Base-by-base conservation (phyloP, 163 green algal species). In the Scenedesmus sp. region DNA sequence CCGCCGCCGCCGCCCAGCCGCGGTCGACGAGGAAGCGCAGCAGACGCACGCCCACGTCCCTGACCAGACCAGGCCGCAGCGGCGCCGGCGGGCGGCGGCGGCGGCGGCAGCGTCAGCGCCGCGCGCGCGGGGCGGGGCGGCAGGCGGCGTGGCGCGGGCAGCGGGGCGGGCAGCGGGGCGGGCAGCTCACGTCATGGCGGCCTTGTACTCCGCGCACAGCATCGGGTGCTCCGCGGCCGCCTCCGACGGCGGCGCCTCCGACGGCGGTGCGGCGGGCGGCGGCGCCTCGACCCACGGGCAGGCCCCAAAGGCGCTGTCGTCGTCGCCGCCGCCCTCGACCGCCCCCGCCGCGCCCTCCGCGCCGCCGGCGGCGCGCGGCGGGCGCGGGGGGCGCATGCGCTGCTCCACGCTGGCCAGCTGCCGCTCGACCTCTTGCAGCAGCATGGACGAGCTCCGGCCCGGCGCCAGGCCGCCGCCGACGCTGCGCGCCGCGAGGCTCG, bases 1-100 rank as follows among this genome's bases (percentile, higher is more conserved):
- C 34, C 2, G n/a, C 39, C 10, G 28, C n/a, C 15, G 57, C 39
- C 14, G 70, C 34, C 17, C 44, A 51, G 70, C 70, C 70, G 11
- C 60, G 58, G 26, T 70, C 70, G 0, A 58, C 39, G 22, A 67
- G 54, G 33, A 69, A 58, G 6, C 39, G 31, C 34, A 78, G 56
- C 54, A 78, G 57, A n/a, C 56, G 54, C 36, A 78, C 44, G 7
- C 70, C 56, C n/a, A 67, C 45, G 20, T 69, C 70, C 39, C 57
- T 78, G 70, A 34, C 45, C 2, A 29, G 7, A 31, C 14, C 7
- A 56, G 60, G 31, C 45, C 50, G 67, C 20, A 65, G 50, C 31
- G 36, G 50, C 51, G 34, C 17, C 67, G 54, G 50, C 29, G 47
- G n/a, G 63, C 0, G 17, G 39, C 20, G 54, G 13, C 11, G 17